Evolutionary conservation across 352 stramenopile species (phyloP), one percentile per base, ranked within the genome.

Genomic region (Globisporangium takayamanum): DNA sequence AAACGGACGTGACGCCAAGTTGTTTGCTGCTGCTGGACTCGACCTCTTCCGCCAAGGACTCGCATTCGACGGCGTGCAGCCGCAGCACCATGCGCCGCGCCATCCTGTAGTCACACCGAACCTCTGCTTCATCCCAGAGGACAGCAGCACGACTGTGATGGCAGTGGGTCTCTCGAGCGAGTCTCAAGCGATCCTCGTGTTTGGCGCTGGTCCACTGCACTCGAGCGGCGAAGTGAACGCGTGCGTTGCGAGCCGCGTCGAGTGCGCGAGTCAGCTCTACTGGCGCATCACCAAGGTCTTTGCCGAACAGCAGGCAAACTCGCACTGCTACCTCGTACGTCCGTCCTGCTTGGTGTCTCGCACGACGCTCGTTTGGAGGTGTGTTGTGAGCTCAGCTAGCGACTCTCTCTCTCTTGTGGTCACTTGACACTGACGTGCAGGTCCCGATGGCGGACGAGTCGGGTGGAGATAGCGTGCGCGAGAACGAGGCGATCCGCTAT

Each of bases 31-130:
- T n/a, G 80, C 77, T 2, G 80, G 80, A 0, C 70, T 76, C 37
- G 74, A 87, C 25, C 78, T 89, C 57, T 88, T 89, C 55, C 75
- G 80, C 42, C 60, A 80, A 22, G 74, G 80, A 1, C 65, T 89
- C 42, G 64, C 71, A 53, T 72, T 85, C 50, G 70, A 87, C 45
- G 72, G 70, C 46, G 47, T 78, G 51, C 68, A 69, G n/a, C 66
- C 78, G 28, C 64, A 60, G 20, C 65, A 60, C 4, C 61, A 65
- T 18, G 70, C 69, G 42, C 63, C 72, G 45, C 68, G 70, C 2
- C 76, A 84, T 45, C 78, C 73, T 5, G 70, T 74, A 3, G 67
- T 84, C 20, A 70, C 67, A 22, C 68, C 74, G 11, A 89, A 80
- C 49, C 69, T 89, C 37, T 55, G 69, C 7, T 72, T 68, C 57